Base-by-base conservation (phyloP, 345 rosid genomes). In the Sonneratia caseolaris region DNA sequence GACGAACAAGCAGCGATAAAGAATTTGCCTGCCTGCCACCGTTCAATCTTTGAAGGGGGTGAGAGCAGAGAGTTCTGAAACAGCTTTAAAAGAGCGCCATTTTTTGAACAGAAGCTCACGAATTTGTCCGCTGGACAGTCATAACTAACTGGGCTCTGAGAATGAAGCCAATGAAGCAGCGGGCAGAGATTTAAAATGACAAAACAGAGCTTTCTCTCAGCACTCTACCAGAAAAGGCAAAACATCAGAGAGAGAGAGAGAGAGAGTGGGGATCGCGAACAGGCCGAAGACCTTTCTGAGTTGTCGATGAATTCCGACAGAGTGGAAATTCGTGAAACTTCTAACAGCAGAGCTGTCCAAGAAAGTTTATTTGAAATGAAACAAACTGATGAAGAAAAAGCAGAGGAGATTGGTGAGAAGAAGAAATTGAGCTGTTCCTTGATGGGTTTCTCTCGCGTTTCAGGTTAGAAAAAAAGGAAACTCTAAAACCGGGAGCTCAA, bases 41-140 rank as follows among this genome's bases (percentile, higher is more conserved):
- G 14, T 40, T 40, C 13, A 49, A 69, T 45, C 24, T 37, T 42
- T 66, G 70, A 49, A 74, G 35, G 3, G 71, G 27, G 64, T 51
- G 66, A 35, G 27, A 37, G 3, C 51, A 42, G 66, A 40, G 66
- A 40, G 66, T 64, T 70, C 49, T 42, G 56, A 72, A 75, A 61
- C 57, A 55, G 56, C 73, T 75, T 79, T 43, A 38, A 74, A 62
- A 76, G 72, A 68, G 53, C 55, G 66, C 76, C 73, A 57, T 27
- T 71, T 61, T 59, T 59, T 59, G 36, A 35, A 62, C 66, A 62
- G 66, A 62, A 61, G 12, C 64, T 57, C 35, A 57, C 27, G 1
- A 2, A 24, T 22, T 55, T 1, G 22, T 55, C 61, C 22, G 7
- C 6, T 55, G 27, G 61, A 55, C 5, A 47, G 9, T 47, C 5